Evolutionary conservation across 139 green algal species (phyloP).

Genomic region (Haematococcus lacustris): DNA sequence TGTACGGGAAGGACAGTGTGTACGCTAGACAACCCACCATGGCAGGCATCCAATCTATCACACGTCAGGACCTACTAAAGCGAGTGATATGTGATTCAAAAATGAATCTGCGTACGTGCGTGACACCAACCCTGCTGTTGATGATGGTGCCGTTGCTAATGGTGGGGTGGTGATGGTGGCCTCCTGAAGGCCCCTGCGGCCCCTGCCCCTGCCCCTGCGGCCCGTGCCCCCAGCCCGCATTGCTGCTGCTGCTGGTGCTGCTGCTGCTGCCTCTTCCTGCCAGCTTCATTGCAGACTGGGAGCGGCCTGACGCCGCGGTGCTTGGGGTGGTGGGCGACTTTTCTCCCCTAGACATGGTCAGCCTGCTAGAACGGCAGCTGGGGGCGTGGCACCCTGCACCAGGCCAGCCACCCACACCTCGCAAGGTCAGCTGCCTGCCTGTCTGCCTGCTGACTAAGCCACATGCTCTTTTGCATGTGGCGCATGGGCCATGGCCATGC

Average conservation of each 20-base stretch:
- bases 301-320: conserved; percentile 60
- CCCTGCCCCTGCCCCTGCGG: no score
- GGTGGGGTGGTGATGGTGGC: no score
- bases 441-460: no score
- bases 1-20: conserved; percentile 61
- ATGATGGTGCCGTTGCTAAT: no score
- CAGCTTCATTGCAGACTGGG: conserved; percentile 15
- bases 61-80: conserved; percentile 6
- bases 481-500: no score
- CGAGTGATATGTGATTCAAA: no score
- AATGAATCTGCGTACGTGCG: no score
- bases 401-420: conserved; percentile 28
- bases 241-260: no score
- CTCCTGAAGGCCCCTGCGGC: no score
- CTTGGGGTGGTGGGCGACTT: conserved; percentile 74
- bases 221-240: no score
- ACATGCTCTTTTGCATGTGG: no score
- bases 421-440: neutral
- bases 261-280: neutral
- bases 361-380: conserved; percentile 27
- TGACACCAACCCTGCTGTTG: no score
- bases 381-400: conserved; percentile 37
- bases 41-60: neutral
- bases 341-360: conserved; percentile 34
- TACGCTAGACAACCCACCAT: conserved; percentile 51